Percentiles rank a stretch among this genome's conserved stretches.
phyloP scores from a whole-genome alignment of 108 stramenopile genomes.

The Thalassiosira profunda region DNA sequence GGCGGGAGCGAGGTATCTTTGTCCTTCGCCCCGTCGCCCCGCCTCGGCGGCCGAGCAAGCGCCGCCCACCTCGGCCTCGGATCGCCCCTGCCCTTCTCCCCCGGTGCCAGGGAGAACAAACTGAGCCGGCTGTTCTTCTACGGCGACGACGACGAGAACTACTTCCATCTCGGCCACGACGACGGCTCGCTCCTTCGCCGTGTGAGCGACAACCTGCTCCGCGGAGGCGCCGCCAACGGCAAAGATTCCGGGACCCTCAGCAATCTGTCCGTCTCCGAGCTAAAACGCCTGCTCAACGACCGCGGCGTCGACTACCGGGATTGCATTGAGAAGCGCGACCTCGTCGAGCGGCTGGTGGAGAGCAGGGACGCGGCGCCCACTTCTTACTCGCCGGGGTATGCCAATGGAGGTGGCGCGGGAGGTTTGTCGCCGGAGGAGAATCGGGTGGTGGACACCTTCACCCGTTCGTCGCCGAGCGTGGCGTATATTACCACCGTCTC shows the following conservation, averaged over 20 bases:
- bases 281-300: constrained; percentile 70
- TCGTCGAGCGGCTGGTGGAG: constrained; percentile 54
- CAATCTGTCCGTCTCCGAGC: constrained; percentile 63
- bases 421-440: constrained; percentile 49
- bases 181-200: no score
- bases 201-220: no score
- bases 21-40: no score
- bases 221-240: no score
- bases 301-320: constrained; percentile 81
- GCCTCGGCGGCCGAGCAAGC: no score
- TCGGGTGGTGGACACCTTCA: constrained; percentile 56
- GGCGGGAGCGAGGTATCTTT: no score
- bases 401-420: background rate
- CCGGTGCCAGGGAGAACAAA: no score
- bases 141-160: no score
- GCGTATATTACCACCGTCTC: constrained; percentile 64
- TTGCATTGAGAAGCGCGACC: constrained; percentile 74
- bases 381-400: background rate
- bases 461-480: constrained; percentile 59
- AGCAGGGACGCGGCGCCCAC: background rate
- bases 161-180: no score
- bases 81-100: no score
- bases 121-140: no score
- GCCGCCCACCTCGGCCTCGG: no score
- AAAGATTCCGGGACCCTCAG: constrained; percentile 1